Conservation (phyloP, 495 filamentous ascomycete genomes). For the Penicillium taxi region DNA sequence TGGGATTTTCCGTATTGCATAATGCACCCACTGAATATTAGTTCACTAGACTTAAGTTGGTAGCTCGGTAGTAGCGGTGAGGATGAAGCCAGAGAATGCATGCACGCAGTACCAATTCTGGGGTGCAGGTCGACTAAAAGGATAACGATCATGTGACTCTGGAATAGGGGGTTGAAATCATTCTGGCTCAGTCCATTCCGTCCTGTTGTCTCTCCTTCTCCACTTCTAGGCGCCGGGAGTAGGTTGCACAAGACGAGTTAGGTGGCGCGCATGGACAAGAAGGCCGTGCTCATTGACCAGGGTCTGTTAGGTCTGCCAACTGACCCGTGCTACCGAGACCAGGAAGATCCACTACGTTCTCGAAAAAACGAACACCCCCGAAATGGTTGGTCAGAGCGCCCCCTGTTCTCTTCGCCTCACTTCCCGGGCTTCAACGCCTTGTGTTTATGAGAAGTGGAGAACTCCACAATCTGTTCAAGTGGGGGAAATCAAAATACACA, state of each 20-base stretch:
- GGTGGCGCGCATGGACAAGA: constrained; percentile 1
- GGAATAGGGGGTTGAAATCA: too few relatives aligned
- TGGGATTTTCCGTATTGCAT: constrained; percentile 1
- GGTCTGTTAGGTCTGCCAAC: too few relatives aligned
- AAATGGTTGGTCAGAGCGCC: constrained; percentile 8
- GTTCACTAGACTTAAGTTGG: neutral
- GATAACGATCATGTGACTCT: constrained; percentile 11
- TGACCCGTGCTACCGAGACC: constrained; percentile 10
- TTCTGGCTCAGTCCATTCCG: too few relatives aligned
- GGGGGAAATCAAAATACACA: too few relatives aligned
- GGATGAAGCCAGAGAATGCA: constrained; percentile 1
- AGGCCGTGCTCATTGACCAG: too few relatives aligned
- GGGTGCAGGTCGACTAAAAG: constrained; percentile 13
- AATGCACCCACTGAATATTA: constrained; percentile 1
- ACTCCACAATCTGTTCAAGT: too few relatives aligned
- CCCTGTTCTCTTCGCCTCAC: constrained; percentile 15
- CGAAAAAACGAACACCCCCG: constrained; percentile 7
- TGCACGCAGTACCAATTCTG: constrained; percentile 9
- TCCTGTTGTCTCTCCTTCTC: too few relatives aligned
- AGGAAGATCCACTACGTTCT: constrained; percentile 16
- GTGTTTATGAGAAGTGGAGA: too few relatives aligned
- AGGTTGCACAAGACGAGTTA: constrained; percentile 1
- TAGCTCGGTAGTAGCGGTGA: constrained; percentile 6
- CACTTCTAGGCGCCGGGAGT: too few relatives aligned
- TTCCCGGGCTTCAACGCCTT: too few relatives aligned